Conservation (phyloP, 345 rosid genomes). For the Crucihimalaya himalaica region DNA sequence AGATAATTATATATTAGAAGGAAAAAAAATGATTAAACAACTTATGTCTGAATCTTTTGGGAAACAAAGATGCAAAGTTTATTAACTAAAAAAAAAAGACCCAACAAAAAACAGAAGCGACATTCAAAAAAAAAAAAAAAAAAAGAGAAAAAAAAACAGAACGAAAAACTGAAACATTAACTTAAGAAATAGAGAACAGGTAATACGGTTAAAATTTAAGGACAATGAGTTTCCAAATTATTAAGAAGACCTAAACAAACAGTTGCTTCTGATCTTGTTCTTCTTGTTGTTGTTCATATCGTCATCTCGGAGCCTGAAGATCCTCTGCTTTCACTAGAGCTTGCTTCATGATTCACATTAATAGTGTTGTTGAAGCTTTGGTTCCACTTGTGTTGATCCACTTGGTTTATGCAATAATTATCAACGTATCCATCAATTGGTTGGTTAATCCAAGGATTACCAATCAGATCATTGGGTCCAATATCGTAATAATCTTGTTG, state of each 20-base stretch:
- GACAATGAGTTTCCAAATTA: neutral
- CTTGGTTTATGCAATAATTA: conserved; percentile 1
- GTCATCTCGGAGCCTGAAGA: neutral
- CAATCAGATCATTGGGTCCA: conserved; percentile 24
- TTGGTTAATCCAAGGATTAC: conserved; percentile 21
- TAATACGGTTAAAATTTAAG: neutral
- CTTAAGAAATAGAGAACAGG: neutral
- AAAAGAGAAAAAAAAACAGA: neutral
- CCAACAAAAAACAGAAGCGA: neutral
- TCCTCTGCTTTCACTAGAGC: conserved; percentile 12
- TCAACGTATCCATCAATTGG: conserved; percentile 1
- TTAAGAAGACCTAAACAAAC: neutral
- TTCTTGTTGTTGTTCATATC: neutral
- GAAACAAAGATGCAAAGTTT: neutral
- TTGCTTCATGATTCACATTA: neutral
- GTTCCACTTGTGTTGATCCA: conserved; percentile 10
- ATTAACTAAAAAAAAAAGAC: neutral
- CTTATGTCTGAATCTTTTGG: conserved; percentile 5
- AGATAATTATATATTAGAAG: neutral
- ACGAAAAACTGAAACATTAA: neutral
- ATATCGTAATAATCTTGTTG: neutral
- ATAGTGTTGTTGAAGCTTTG: conserved; percentile 6
- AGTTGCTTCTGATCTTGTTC: neutral
- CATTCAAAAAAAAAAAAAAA: neutral
- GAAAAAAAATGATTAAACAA: neutral